These are phyloP conservation scores for Mortierella alpina DNA, from an alignment of 192 early-diverging fungal species.

Conservation along the genomic window DNA sequence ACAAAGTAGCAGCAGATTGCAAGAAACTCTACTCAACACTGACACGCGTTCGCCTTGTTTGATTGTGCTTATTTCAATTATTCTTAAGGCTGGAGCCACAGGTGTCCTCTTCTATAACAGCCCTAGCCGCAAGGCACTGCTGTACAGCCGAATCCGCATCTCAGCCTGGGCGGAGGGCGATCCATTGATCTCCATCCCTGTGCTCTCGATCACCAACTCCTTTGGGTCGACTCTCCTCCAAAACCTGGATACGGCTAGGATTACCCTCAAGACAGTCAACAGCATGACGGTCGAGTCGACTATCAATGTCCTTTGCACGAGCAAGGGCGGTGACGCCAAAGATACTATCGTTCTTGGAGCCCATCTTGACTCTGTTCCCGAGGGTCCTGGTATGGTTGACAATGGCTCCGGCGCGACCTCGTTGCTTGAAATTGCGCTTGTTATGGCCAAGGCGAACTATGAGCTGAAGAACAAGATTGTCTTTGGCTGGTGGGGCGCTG, in stretches of 20 bases:
- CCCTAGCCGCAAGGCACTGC: constrained; percentile 53
- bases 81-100: constrained; percentile 56
- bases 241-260: constrained; percentile 23
- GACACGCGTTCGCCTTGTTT: neutral
- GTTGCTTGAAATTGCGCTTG: constrained; percentile 68
- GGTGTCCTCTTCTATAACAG: constrained; percentile 71
- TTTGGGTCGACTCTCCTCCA: constrained; percentile 62
- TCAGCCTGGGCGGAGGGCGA: constrained; percentile 74
- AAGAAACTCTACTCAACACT: neutral
- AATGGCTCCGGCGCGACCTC: constrained; percentile 73
- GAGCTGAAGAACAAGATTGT: constrained; percentile 66
- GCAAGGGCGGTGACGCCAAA: constrained; percentile 54
- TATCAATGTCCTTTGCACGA: constrained; percentile 71
- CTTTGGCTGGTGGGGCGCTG: constrained; percentile 82
- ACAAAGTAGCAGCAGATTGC: neutral
- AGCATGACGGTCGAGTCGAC: constrained; percentile 66
- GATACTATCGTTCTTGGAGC: constrained; percentile 71
- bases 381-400: constrained; percentile 78
- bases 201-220: constrained; percentile 67
- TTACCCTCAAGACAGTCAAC: constrained; percentile 63
- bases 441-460: constrained; percentile 57
- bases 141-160: constrained; percentile 65
- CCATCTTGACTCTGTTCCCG: constrained; percentile 76
- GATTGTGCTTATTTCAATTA: neutral
- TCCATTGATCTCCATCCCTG: constrained; percentile 69